These are phyloP conservation scores for Teunomyces funiuensis DNA, from an alignment of 805 yeast genomes.

Conservation along the genomic window DNA sequence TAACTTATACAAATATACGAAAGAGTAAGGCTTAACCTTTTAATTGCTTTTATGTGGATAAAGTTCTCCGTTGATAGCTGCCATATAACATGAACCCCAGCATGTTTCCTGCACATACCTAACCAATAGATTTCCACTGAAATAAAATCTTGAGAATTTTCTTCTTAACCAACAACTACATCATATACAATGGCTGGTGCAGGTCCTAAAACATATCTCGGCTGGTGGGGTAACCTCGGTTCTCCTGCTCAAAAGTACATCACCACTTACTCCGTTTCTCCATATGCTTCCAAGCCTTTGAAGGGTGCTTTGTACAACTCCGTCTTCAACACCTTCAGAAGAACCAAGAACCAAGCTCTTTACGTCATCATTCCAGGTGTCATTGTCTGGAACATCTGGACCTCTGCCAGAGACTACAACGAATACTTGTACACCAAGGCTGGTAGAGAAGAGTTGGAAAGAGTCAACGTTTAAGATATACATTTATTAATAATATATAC, in stretches of 20 bases:
- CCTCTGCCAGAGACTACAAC: slow-evolving; percentile 83
- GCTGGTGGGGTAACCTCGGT: slow-evolving; percentile 97
- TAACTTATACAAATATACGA: too few species aligned
- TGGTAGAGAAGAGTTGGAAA: slow-evolving; percentile 91
- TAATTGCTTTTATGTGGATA: too few species aligned
- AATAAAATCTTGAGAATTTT: slow-evolving; percentile 7
- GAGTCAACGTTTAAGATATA: slow-evolving; percentile 44
- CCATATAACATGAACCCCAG: neutral
- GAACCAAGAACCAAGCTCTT: slow-evolving; percentile 82
- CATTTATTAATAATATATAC: slow-evolving; percentile 6
- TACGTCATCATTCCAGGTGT: slow-evolving; percentile 76
- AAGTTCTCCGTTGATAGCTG: neutral
- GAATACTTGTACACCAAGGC: slow-evolving; percentile 95
- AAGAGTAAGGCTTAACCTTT: too few species aligned
- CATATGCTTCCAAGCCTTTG: slow-evolving; percentile 90
- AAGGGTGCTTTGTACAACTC: slow-evolving; percentile 84
- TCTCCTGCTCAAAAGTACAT: slow-evolving; percentile 84
- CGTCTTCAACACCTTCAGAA: slow-evolving; percentile 90
- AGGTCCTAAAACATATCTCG: slow-evolving; percentile 78
- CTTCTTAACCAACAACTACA: slow-evolving; percentile 4
- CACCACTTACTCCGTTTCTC: slow-evolving; percentile 87
- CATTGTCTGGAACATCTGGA: slow-evolving; percentile 85
- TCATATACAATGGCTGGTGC: slow-evolving; percentile 60
- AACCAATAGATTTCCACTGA: slow-evolving; percentile 14
- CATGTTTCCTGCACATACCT: slow-evolving; percentile 8